Base-by-base conservation (phyloP, 1,139 yeast species). In the Pneumocystis sp. region DNA sequence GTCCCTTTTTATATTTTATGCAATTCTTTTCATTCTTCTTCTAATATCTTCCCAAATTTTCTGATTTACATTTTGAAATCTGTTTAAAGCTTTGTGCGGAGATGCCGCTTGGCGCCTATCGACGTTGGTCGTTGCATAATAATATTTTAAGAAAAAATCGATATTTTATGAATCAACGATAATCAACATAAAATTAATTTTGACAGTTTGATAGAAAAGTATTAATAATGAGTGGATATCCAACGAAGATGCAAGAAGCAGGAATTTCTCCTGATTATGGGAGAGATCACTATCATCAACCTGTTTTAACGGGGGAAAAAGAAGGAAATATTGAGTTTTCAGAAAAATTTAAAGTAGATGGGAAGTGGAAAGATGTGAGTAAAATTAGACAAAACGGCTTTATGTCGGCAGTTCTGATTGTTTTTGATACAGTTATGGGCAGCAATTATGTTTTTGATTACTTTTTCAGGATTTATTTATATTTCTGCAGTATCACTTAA, bases 401-500 rank as follows among this genome's bases (percentile, higher is more conserved):
- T 2, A 7, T 50, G 2, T 45, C 1, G 3, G 6, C 1, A 34
- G 17, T 5, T 50, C 17, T 25, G 7, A 15, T 1, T 3, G 39
- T 10, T 42, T n/a, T 21, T n/a, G 29, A 10, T 8, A 3, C 21
- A 59, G 61, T n/a, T 85, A 82, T 86, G 87, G 0, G 87, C 87
- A 70, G 80, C 87, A 0, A 70, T 87, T 1, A 77, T 89, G 69
- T 87, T 89, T 71, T 71, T 83, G 21, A 77, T 80, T 5, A 83
- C 85, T 12, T 79, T 86, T 5, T 82, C 78, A 31, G 96, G 93
- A 0, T 89, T 89, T 73, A 74, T 85, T 61, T 91, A 84, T 0
- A 78, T 90, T 60, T 86, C 95, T 0, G 87, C 82, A 5, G 80
- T 89, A 63, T 82, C 89, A 0, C 75, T 90, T 68, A 79, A 83